Evolutionary conservation across 371 early-diverging fungal species (phyloP).

Genomic region (Ordospora pajunii): DNA sequence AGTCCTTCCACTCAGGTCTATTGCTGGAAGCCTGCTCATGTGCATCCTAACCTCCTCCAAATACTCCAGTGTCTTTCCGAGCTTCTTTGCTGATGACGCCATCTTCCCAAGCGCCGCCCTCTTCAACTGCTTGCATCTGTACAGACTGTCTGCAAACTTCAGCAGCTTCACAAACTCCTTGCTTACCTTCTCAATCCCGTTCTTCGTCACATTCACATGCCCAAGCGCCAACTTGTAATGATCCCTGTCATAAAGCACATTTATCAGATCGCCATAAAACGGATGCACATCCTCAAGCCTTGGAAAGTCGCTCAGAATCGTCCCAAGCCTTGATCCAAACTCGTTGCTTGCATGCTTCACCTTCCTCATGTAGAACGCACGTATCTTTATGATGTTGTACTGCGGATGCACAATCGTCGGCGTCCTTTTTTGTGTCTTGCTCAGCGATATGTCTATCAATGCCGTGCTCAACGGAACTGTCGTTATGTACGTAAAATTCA

Average conservation of each 20-base stretch:
- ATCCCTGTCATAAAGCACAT: constrained; percentile 98
- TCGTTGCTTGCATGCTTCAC: constrained; percentile 87
- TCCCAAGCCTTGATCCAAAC: constrained; percentile 84
- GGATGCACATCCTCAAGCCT: constrained; percentile 98
- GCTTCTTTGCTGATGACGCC: constrained; percentile 97
- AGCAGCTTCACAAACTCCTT: constrained; percentile 91
- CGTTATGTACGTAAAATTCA: constrained; percentile 79
- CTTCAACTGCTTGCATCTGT: constrained; percentile 97
- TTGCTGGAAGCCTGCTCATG: constrained; percentile 84
- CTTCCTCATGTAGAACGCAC: constrained; percentile 98
- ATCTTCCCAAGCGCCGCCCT: constrained; percentile 93
- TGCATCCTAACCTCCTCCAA: constrained; percentile 98
- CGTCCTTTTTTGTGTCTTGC: constrained; percentile 96
- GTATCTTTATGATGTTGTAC: constrained; percentile 84
- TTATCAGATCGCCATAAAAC: constrained; percentile 98
- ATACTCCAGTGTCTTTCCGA: constrained; percentile 89
- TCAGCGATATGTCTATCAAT: constrained; percentile 92
- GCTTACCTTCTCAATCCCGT: constrained; percentile 81
- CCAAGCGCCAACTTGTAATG: constrained; percentile 99
- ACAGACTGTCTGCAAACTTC: constrained; percentile 97
- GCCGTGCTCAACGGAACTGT: constrained; percentile 82
- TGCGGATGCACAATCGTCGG: constrained; percentile 93
- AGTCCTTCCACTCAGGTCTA: constrained; percentile 96
- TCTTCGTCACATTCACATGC: constrained; percentile 90
- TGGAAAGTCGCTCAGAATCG: constrained; percentile 89